Percentiles rank a stretch among this genome's conserved stretches.
phyloP scores from a whole-genome alignment of 805 yeast genomes.

The Monosporozyma servazzii region DNA sequence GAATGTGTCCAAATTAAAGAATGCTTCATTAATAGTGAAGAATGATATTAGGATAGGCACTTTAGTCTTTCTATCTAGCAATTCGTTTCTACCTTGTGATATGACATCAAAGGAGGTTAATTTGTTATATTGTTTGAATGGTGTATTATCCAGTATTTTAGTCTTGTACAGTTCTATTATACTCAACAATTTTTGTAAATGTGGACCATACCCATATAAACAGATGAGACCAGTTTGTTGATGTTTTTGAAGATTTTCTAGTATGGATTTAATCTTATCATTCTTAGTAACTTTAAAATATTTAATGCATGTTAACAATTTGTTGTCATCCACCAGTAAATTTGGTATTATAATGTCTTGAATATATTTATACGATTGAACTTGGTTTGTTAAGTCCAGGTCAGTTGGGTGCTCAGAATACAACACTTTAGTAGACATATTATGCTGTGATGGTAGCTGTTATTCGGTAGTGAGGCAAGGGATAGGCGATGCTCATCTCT shows the following conservation, averaged over 20 bases:
- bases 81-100: conserved; percentile 20
- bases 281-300: conserved; percentile 13
- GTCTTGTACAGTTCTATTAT: conserved; percentile 19
- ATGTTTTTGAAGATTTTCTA: conserved; percentile 10
- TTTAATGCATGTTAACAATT: background rate
- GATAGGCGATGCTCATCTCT: no score
- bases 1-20: background rate
- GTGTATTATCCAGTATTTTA: background rate
- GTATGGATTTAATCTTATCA: conserved; percentile 15
- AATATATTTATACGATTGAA: conserved; percentile 12
- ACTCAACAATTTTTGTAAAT: conserved; percentile 21
- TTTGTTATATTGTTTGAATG: conserved; percentile 18
- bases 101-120: conserved; percentile 14
- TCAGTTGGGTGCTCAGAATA: conserved; percentile 9
- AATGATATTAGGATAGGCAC: conserved; percentile 17
- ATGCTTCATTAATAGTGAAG: background rate
- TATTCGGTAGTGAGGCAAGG: no score
- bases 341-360: conserved; percentile 12
- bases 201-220: conserved; percentile 22
- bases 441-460: background rate
- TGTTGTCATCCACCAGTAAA: conserved; percentile 5
- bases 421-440: conserved; percentile 5
- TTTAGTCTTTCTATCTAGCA: conserved; percentile 17
- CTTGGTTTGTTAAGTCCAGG: conserved; percentile 9
- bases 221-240: conserved; percentile 3